Evolutionary conservation across 345 rosid species (phyloP).

Genomic region (Euphorbia peplus): DNA sequence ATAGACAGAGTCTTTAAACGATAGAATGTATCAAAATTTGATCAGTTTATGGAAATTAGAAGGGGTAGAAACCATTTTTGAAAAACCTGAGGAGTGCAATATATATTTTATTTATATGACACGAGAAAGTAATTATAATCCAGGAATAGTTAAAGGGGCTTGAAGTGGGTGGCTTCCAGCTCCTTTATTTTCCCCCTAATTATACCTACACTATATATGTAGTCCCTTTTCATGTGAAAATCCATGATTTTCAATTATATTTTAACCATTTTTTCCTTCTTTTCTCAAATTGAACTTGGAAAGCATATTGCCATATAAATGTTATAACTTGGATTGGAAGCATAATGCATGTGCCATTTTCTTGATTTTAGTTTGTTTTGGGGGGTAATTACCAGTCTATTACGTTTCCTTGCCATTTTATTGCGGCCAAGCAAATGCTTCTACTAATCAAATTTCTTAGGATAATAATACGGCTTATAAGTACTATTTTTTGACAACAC

Average conservation of each 20-base stretch:
- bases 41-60: constrained; percentile 4
- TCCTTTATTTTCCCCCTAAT: constrained; percentile 8
- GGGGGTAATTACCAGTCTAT: constrained; percentile 24
- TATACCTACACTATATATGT: background rate
- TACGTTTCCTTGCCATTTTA: constrained; percentile 16
- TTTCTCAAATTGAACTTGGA: no score
- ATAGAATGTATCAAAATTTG: background rate
- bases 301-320: no score
- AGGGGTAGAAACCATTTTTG: no score
- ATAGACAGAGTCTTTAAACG: no score
- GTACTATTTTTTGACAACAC: no score
- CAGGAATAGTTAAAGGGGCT: no score
- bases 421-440: constrained; percentile 5
- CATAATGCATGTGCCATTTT: background rate
- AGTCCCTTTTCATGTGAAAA: background rate
- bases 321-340: constrained; percentile 7
- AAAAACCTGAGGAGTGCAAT: background rate
- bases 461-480: no score
- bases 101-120: no score
- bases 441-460: no score
- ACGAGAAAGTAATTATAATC: background rate
- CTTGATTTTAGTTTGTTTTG: background rate
- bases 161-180: constrained; percentile 24
- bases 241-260: no score
- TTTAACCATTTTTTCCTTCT: no score